Conservation (phyloP, 441 rosid species). For the Biscutella auriculata region DNA sequence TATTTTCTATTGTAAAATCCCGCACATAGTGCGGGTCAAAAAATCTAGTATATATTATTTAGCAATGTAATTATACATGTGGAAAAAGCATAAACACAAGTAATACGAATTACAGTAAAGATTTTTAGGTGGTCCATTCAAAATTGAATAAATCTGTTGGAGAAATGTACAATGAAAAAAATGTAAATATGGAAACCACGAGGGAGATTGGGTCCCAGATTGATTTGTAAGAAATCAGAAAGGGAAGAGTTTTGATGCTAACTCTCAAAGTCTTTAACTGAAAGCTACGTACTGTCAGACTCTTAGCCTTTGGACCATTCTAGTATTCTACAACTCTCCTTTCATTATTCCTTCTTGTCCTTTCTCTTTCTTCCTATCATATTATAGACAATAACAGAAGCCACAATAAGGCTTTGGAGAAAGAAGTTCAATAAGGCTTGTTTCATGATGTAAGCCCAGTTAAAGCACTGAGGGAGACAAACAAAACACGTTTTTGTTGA, state of each 20-base stretch:
- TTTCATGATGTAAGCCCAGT: constrained; percentile 4
- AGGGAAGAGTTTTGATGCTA: constrained; percentile 6
- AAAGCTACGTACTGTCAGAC: constrained; percentile 20
- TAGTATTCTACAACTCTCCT: neutral
- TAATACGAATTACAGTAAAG: no score
- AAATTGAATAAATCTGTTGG: neutral
- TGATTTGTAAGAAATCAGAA: constrained; percentile 15
- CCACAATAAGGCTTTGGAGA: no score
- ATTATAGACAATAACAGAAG: no score
- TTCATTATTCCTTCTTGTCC: constrained; percentile 9
- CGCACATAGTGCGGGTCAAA: no score
- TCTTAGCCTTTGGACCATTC: constrained; percentile 17
- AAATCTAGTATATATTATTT: no score
- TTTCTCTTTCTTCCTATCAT: neutral
- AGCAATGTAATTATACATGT: no score
- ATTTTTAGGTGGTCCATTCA: no score
- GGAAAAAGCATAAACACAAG: no score
- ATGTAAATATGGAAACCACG: neutral
- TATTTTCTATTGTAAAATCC: no score
- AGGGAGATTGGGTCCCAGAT: neutral
- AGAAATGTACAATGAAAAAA: neutral
- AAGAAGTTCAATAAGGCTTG: no score
- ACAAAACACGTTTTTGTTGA: neutral
- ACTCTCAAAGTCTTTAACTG: constrained; percentile 11
- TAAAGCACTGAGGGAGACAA: neutral